phyloP scores from a whole-genome alignment of 2,329 filamentous ascomycete species.

The Botrytis cinerea region DNA sequence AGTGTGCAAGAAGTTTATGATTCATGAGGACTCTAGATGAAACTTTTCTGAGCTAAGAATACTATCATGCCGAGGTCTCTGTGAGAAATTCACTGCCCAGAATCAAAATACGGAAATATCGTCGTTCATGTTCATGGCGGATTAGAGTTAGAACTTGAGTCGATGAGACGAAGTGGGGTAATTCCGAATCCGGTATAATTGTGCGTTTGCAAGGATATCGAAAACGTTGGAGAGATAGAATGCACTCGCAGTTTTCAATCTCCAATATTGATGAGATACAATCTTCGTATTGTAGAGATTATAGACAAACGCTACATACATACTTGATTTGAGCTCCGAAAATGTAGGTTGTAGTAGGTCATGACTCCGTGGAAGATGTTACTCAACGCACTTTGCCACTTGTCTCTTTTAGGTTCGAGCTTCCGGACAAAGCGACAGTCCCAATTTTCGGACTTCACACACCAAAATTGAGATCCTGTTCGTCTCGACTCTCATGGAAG shows the following conservation, averaged over 20 bases:
- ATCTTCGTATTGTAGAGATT: neutral
- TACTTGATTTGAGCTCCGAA: neutral
- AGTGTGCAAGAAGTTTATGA: neutral
- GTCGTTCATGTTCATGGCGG: neutral
- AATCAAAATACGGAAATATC: neutral
- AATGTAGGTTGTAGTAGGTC: neutral
- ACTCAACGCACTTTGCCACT: neutral
- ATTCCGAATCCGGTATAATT: neutral
- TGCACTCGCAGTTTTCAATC: neutral
- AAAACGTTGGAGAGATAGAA: neutral
- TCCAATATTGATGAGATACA: neutral
- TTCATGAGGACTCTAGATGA: neutral
- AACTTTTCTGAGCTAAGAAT: too few species aligned
- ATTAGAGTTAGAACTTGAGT: neutral
- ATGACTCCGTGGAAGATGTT: slow-evolving; percentile 1
- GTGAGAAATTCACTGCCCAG: neutral
- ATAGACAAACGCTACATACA: neutral
- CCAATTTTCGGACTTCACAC: neutral
- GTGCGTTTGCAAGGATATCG: neutral
- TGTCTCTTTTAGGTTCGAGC: neutral
- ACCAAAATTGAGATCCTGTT: neutral
- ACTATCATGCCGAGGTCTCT: neutral
- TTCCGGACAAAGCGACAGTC: neutral
- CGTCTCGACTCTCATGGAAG: neutral
- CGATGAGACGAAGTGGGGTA: neutral